Percentiles rank a stretch among this genome's conserved stretches.
phyloP scores from a whole-genome alignment of 2,329 filamentous ascomycete species.

The Elsinoe necatrix region DNA sequence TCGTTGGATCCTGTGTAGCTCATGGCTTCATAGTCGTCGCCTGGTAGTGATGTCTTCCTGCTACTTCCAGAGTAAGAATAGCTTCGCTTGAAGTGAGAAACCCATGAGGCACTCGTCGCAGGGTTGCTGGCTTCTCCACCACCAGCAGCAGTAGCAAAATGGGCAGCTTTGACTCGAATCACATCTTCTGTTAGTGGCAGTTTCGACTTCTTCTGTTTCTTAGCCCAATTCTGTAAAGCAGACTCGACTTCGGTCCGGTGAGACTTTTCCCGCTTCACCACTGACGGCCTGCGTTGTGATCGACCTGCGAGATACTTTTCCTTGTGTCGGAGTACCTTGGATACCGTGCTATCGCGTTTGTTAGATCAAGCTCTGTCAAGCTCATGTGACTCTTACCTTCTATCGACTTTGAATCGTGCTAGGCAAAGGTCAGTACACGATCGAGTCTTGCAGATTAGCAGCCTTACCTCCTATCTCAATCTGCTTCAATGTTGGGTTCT shows the following conservation, averaged over 20 bases:
- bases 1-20: constrained; percentile 47
- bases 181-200: constrained; percentile 66
- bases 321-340: constrained; percentile 88
- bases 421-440: constrained; percentile 27
- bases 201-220: constrained; percentile 70
- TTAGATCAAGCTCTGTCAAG: constrained; percentile 15
- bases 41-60: constrained; percentile 45
- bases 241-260: constrained; percentile 67
- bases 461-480: constrained; percentile 81
- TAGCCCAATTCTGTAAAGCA: constrained; percentile 77
- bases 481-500: constrained; percentile 85
- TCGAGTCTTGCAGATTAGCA: background rate
- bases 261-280: constrained; percentile 5
- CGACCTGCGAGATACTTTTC: constrained; percentile 89
- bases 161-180: constrained; percentile 73
- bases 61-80: constrained; percentile 44
- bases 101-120: constrained; percentile 68
- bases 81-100: constrained; percentile 94
- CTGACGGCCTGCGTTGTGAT: constrained; percentile 69
- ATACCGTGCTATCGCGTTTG: constrained; percentile 68
- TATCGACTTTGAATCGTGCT: constrained; percentile 89
- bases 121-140: constrained; percentile 47
- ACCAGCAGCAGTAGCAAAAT: constrained; percentile 67
- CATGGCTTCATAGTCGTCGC: constrained; percentile 62
- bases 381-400: constrained; percentile 60